Evolutionary conservation across 345 rosid genomes (phyloP), one percentile per base, ranked within the genome.

Genomic region (Corchorus olitorius): DNA sequence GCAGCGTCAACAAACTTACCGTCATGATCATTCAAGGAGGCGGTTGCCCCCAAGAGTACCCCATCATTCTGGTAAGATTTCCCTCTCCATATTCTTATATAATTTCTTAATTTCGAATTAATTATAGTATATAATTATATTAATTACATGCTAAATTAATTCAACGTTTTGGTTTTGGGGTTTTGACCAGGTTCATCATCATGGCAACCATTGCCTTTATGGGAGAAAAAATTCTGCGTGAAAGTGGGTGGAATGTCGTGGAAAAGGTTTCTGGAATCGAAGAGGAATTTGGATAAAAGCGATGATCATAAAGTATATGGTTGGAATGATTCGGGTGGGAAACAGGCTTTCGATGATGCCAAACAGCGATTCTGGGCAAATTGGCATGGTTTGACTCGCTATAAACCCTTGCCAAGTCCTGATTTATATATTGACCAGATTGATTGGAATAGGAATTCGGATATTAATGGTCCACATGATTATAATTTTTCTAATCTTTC

Each of bases 301-400:
- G 5, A 2, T 5, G 41, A 13, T 0, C 27, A 70, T 1, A 70
- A 52, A 17, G 60, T 70, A 4, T 70, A 27, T 6, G 73, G 16
- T 0, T 70, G 73, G 46, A 1, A 70, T 10, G 60, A 70, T 52
- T 70, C 73, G 15, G 46, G 27, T 50, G 60, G 45, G 22, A 8
- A 33, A 50, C 8, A 0, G 41, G 60, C 73, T 50, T 52, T 70
- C 5, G 5, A 70, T 0, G 46, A 70, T 16, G 46, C 60, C 33
- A 70, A 70, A 70, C 60, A 34, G 0, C 52, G 73, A 70, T 52
- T 50, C 46, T 52, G 60, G 15, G 73, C 19, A 70, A 3, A 34
- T 2, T 16, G 1, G 12, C 60, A 34, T 5, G 27, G 73, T 9
- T 34, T 33, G 33, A 45, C 46, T 15, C 52, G 15, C 60, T 50